phyloP scores from a whole-genome alignment of 73 alveolate genomes.

The Paramecium biaurelia region DNA sequence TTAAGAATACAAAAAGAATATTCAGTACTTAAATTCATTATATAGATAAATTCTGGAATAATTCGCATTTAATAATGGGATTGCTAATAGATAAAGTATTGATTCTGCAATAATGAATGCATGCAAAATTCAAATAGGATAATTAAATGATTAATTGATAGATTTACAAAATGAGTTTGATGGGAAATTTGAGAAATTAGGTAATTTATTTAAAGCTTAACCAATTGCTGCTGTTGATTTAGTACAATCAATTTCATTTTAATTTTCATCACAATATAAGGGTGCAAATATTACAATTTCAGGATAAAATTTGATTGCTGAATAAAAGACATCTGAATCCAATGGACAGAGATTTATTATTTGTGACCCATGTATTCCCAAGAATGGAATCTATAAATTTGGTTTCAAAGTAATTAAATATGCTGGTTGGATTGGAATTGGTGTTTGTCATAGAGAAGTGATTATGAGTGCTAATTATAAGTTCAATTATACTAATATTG shows the following conservation, averaged over 20 bases:
- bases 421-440: constrained; percentile 52
- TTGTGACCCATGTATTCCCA: constrained; percentile 15
- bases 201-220: background rate
- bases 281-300: constrained; percentile 16
- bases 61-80: background rate
- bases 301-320: background rate
- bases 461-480: background rate
- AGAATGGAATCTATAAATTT: background rate
- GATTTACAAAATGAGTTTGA: background rate
- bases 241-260: background rate
- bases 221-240: background rate
- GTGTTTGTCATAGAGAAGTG: constrained; percentile 42
- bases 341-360: constrained; percentile 41
- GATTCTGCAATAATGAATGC: background rate
- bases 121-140: background rate
- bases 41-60: background rate
- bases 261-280: background rate
- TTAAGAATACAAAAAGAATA: background rate
- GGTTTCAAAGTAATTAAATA: constrained; percentile 34
- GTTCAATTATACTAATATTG: constrained; percentile 20
- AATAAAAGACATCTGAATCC: constrained; percentile 22
- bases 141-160: background rate
- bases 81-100: background rate
- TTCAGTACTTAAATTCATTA: background rate
- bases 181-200: background rate